These are phyloP conservation scores for Oryza nivara DNA, from an alignment of 176 grass and related monocot species.

Conservation along the genomic window DNA sequence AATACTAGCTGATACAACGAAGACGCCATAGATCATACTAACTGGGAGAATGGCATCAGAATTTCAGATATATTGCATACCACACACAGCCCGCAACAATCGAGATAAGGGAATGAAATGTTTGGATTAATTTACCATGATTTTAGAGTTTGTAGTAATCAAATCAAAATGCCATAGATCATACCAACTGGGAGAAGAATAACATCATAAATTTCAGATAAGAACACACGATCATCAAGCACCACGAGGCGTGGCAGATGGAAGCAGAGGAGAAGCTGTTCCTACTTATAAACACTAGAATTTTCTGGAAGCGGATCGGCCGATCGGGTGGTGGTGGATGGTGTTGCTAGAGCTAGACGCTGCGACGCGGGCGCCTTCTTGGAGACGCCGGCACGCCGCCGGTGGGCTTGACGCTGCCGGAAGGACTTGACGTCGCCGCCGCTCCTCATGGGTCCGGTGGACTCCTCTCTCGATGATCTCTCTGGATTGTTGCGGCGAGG, in stretches of 20 bases:
- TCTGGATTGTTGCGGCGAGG: background rate
- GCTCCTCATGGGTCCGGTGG: conserved; percentile 37
- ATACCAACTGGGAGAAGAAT: background rate
- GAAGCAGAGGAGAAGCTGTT: background rate
- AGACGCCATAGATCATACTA: too few relatives aligned
- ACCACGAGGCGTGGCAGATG: conserved; percentile 38
- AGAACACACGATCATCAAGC: background rate
- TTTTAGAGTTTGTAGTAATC: background rate
- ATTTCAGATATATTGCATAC: too few relatives aligned
- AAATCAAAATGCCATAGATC: background rate
- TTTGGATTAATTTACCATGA: background rate
- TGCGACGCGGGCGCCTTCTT: conserved; percentile 44
- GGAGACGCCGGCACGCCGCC: conserved; percentile 46
- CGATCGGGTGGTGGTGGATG: background rate
- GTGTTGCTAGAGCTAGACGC: conserved; percentile 26
- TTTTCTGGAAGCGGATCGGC: background rate
- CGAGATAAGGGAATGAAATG: background rate
- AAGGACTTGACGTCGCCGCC: conserved; percentile 53
- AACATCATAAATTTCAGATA: background rate
- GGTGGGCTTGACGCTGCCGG: conserved; percentile 55
- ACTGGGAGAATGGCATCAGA: too few relatives aligned
- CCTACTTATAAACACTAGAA: background rate
- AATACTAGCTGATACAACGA: too few relatives aligned
- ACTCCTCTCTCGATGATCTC: background rate
- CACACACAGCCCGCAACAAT: background rate